These are phyloP conservation scores for Elaeis oleifera DNA, from an alignment of 202 grass and related monocot genomes.

Conservation along the genomic window DNA sequence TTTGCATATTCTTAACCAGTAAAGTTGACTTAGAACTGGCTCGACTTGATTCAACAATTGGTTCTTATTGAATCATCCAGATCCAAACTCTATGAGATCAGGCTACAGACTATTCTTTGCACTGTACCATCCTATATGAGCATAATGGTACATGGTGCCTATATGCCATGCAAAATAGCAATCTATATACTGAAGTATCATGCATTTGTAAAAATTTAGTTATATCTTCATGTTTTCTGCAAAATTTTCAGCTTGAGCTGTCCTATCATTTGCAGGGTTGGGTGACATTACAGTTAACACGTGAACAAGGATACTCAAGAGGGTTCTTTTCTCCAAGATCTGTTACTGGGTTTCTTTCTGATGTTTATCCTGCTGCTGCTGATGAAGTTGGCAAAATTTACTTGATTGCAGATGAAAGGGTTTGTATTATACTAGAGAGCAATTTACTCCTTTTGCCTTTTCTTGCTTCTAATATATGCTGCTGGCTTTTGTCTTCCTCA, in stretches of 20 bases:
- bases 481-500: no score
- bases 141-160: no score
- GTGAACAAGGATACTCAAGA: constrained; percentile 60
- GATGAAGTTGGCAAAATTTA: constrained; percentile 98
- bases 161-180: no score
- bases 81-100: no score
- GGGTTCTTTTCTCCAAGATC: constrained; percentile 95
- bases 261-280: constrained; percentile 47
- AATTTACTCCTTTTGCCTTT: neutral
- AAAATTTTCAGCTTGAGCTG: neutral
- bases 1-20: neutral
- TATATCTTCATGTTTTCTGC: no score
- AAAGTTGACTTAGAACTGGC: no score
- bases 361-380: constrained; percentile 79
- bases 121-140: no score
- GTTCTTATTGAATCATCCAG: no score
- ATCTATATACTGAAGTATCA: no score
- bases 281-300: constrained; percentile 73
- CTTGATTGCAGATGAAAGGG: constrained; percentile 72
- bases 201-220: no score
- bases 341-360: constrained; percentile 90
- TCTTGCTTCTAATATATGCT: neutral
- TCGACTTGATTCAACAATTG: no score
- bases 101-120: no score
- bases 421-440: constrained; percentile 28